Conservation (phyloP, 805 yeast species). For the Metschnikowia picachoensis region DNA sequence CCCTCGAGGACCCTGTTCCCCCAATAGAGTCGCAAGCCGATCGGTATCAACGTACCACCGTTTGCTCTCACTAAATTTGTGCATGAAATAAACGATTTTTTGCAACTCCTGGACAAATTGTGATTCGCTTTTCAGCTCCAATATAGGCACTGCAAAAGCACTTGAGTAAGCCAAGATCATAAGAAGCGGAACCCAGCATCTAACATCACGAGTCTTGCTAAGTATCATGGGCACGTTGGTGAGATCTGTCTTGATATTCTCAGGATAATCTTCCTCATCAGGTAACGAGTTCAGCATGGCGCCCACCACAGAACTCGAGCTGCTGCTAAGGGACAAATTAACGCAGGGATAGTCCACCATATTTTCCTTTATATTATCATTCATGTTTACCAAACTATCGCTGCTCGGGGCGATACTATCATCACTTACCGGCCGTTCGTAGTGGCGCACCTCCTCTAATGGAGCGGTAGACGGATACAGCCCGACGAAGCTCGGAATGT, state of each 20-base stretch:
- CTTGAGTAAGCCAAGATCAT: constrained; percentile 37
- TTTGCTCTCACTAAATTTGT: constrained; percentile 8
- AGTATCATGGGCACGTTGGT: constrained; percentile 14
- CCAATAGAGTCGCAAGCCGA: constrained; percentile 17
- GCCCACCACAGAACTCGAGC: constrained; percentile 4
- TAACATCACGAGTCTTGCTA: constrained; percentile 1
- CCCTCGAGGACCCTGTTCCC: constrained; percentile 18
- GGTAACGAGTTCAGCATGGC: constrained; percentile 1
- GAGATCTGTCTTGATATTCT: constrained; percentile 11
- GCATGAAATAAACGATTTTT: constrained; percentile 19
- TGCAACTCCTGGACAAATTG: constrained; percentile 21
- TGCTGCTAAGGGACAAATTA: not conserved
- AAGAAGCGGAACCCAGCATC: constrained; percentile 39
- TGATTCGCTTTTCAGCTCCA: constrained; percentile 12
- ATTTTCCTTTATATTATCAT: constrained; percentile 3
- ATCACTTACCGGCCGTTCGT: constrained; percentile 1
- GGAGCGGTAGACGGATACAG: constrained; percentile 5
- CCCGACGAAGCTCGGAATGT: constrained; percentile 27
- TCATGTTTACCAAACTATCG: constrained; percentile 5
- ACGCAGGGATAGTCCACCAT: not conserved
- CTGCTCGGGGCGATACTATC: constrained; percentile 6
- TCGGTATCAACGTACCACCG: constrained; percentile 22
- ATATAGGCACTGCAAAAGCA: constrained; percentile 26
- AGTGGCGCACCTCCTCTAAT: constrained; percentile 7
- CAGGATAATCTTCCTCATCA: constrained; percentile 6